phyloP scores from a whole-genome alignment of 208 protist genomes.

The Tritrichomonas musculus region DNA sequence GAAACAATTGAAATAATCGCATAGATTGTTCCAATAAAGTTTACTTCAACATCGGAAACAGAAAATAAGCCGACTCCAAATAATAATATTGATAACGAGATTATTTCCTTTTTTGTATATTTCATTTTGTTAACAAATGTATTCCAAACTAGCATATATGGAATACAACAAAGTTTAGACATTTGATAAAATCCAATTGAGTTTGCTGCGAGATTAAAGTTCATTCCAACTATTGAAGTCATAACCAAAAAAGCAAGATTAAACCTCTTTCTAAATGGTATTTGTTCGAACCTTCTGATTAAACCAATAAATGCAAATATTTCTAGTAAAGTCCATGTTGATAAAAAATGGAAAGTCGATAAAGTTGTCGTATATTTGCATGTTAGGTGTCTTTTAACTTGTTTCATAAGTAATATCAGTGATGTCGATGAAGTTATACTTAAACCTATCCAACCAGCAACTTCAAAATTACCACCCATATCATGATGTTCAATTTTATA shows the following conservation, averaged over 20 bases:
- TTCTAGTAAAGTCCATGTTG: background rate
- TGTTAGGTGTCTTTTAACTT: background rate
- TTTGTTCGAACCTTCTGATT: background rate
- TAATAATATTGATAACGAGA: constrained; percentile 39
- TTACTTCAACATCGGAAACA: constrained; percentile 40
- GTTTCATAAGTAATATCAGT: background rate
- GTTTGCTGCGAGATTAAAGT: constrained; percentile 36
- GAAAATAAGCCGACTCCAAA: constrained; percentile 38
- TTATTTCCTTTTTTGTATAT: background rate
- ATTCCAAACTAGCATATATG: constrained; percentile 36
- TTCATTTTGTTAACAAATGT: background rate
- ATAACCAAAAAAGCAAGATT: background rate
- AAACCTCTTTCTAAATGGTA: background rate
- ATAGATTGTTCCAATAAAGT: constrained; percentile 32
- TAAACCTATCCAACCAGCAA: background rate
- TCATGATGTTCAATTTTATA: no score
- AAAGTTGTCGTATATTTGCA: constrained; percentile 14
- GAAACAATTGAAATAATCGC: constrained; percentile 33
- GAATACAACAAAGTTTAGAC: constrained; percentile 41
- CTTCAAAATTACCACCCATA: no score
- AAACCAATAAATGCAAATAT: background rate
- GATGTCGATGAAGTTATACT: constrained; percentile 24
- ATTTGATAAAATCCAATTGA: constrained; percentile 46
- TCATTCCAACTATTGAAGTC: background rate
- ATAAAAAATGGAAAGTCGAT: background rate